Conservation (phyloP, 2,329 filamentous ascomycete species). For the Ceratocystis alfenasii region DNA sequence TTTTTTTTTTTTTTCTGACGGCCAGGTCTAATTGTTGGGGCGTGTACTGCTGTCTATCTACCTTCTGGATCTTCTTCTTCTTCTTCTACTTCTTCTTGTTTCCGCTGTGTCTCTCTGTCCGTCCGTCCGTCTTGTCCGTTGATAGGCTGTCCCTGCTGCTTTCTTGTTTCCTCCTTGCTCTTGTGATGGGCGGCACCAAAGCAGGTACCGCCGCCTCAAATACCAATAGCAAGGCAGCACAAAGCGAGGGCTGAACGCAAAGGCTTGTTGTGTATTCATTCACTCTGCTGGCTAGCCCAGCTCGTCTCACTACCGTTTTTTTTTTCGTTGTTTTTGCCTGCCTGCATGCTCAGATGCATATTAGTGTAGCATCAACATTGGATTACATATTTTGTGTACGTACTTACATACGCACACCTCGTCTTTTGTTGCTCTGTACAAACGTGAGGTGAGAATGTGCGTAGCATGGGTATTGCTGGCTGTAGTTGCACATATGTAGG, state of each 20-base stretch:
- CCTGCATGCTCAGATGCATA: neutral
- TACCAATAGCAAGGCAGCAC: neutral
- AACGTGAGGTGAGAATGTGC: neutral
- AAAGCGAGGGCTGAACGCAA: slow-evolving; percentile 3
- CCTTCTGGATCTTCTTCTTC: neutral
- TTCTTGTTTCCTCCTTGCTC: neutral
- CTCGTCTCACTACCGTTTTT: neutral
- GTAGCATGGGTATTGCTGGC: neutral
- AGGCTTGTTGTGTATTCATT: neutral
- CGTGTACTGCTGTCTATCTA: neutral
- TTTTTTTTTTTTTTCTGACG: neutral
- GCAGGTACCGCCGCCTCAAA: neutral
- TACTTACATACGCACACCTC: neutral
- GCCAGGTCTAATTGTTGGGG: too few relatives aligned
- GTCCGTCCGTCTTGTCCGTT: neutral
- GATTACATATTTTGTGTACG: neutral
- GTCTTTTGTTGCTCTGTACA: neutral
- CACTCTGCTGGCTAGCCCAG: neutral
- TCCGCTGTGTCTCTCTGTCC: neutral
- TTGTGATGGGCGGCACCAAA: neutral
- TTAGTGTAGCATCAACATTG: neutral
- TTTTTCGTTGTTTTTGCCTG: neutral
- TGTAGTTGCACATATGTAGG: neutral
- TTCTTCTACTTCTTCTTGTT: neutral
- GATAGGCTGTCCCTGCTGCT: neutral